These are phyloP conservation scores for Populus alba DNA, from an alignment of 345 rosid genomes.

Conservation along the genomic window DNA sequence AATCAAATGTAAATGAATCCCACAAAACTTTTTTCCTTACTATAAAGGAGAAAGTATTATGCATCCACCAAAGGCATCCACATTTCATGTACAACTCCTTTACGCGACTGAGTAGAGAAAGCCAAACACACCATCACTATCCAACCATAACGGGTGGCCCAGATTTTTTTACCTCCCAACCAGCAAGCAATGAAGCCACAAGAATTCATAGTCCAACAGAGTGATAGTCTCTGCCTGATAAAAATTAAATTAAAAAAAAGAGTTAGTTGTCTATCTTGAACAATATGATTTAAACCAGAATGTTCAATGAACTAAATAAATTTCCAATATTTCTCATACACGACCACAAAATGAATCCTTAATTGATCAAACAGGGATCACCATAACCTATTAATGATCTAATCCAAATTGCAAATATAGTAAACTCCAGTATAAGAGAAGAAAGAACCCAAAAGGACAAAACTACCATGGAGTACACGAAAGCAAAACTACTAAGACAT, in stretches of 20 bases:
- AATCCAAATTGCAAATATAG: not conserved
- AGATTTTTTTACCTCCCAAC: constrained; percentile 44
- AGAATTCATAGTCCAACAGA: constrained; percentile 44
- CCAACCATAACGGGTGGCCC: constrained; percentile 39
- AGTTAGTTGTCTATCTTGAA: not conserved
- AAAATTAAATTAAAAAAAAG: not conserved
- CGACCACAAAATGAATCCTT: not conserved
- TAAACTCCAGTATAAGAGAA: not conserved
- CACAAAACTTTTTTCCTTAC: constrained; percentile 11
- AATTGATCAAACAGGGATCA: not conserved
- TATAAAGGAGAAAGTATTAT: constrained; percentile 26
- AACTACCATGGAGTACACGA: too few species aligned
- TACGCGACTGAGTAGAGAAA: constrained; percentile 32
- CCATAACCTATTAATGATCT: not conserved
- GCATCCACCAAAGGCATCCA: constrained; percentile 79
- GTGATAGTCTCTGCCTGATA: constrained; percentile 38
- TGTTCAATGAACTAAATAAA: not conserved
- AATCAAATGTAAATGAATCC: constrained; percentile 10
- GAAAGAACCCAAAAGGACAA: not conserved
- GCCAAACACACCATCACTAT: constrained; percentile 37
- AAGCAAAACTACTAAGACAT: too few species aligned
- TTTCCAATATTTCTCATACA: not conserved
- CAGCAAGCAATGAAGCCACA: constrained; percentile 39
- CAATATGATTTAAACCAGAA: not conserved
- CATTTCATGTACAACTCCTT: constrained; percentile 38